Evolutionary conservation across 1,139 yeast genomes (phyloP).

Genomic region (Candida glucosophila): DNA sequence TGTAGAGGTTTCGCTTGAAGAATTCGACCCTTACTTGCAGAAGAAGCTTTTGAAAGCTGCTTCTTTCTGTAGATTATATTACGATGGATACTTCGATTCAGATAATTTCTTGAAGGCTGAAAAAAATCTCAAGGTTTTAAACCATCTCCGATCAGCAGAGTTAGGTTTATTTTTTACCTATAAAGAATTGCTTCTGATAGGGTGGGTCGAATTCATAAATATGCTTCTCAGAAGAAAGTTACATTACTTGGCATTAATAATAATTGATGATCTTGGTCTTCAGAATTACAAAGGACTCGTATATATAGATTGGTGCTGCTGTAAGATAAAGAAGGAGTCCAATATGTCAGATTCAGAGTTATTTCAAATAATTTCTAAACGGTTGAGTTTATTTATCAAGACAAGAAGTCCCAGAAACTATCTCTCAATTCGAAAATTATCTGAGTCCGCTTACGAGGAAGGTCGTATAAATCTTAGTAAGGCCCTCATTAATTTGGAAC

Average conservation of each 20-base stretch:
- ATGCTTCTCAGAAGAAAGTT: conserved; percentile 53
- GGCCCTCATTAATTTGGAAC: conserved; percentile 58
- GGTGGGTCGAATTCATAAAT: conserved; percentile 47
- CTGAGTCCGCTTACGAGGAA: conserved; percentile 70
- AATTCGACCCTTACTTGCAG: conserved; percentile 72
- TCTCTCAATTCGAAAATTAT: conserved; percentile 56
- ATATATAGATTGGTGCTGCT: conserved; percentile 76
- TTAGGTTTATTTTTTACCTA: conserved; percentile 66
- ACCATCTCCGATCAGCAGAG: conserved; percentile 54
- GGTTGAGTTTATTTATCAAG: conserved; percentile 21
- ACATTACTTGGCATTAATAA: conserved; percentile 56
- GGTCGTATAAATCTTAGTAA: conserved; percentile 70
- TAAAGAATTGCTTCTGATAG: conserved; percentile 39
- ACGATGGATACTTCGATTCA: conserved; percentile 41
- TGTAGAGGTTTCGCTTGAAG: conserved; percentile 68
- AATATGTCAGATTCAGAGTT: conserved; percentile 53
- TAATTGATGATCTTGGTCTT: conserved; percentile 45
- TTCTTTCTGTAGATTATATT: conserved; percentile 73
- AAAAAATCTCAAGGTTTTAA: conserved; percentile 56
- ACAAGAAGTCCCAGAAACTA: conserved; percentile 12
- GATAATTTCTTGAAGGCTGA: conserved; percentile 55
- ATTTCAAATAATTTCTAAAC: conserved; percentile 39
- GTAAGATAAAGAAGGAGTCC: conserved; percentile 50
- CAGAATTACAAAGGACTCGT: conserved; percentile 43
- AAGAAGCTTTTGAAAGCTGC: conserved; percentile 75